phyloP scores from a whole-genome alignment of 1,284 basidiomycete species.

The Irpex rosettiformis region DNA sequence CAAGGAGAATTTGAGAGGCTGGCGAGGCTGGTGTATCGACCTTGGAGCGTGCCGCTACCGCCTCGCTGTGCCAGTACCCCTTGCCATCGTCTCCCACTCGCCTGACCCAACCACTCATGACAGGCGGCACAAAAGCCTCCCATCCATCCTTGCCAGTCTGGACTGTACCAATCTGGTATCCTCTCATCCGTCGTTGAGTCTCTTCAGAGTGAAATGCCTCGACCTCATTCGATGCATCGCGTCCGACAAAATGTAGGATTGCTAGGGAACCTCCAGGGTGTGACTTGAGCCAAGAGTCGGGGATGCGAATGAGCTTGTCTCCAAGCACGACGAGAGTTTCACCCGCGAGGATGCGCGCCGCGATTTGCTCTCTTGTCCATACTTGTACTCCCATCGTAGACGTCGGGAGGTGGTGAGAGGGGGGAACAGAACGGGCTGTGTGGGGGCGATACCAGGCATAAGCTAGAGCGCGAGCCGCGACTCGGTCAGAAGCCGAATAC shows the following conservation, averaged over 20 bases:
- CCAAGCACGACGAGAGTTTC: slow-evolving; percentile 81
- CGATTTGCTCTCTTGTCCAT: slow-evolving; percentile 59
- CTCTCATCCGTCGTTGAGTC: slow-evolving; percentile 62
- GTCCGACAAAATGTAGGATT: slow-evolving; percentile 93
- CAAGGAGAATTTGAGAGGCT: slow-evolving; percentile 62
- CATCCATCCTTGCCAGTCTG: slow-evolving; percentile 58
- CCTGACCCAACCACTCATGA: slow-evolving; percentile 80
- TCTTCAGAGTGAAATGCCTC: slow-evolving; percentile 84
- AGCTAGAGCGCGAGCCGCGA: neutral
- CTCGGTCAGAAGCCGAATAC: neutral
- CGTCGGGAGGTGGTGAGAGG: neutral
- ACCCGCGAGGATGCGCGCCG: slow-evolving; percentile 70
- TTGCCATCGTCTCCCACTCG: slow-evolving; percentile 41
- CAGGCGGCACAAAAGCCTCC: slow-evolving; percentile 85
- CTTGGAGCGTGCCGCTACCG: slow-evolving; percentile 39
- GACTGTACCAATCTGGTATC: slow-evolving; percentile 77
- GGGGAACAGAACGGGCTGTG: neutral
- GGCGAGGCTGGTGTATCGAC: slow-evolving; percentile 30
- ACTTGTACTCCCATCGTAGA: slow-evolving; percentile 27
- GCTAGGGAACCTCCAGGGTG: slow-evolving; percentile 93
- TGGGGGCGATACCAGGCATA: neutral
- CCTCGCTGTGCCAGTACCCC: slow-evolving; percentile 60
- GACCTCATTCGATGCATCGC: slow-evolving; percentile 94
- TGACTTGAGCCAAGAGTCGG: slow-evolving; percentile 74
- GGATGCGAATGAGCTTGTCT: slow-evolving; percentile 78